Evolutionary conservation across 2,329 filamentous ascomycete genomes (phyloP), one percentile per base, ranked within the genome.

Genomic region (Apiospora pterosperma): DNA sequence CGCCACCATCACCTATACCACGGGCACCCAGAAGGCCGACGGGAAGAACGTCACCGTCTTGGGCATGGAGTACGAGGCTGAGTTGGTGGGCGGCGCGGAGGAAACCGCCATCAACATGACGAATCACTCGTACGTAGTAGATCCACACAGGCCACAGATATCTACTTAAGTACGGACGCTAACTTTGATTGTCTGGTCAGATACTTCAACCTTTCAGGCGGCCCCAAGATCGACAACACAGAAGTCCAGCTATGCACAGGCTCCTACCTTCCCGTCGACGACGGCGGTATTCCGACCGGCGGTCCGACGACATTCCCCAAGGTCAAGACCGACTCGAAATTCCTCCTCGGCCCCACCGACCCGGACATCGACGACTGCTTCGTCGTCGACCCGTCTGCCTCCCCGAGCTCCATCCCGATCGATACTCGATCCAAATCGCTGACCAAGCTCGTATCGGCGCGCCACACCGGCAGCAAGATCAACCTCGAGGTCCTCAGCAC

Each of bases 61-160:
- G 64, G 89, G 89, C 64, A 92, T 96, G 61, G 96, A 98, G 77
- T 98, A 96, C 76, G 92, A 97, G 82, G 93, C 91, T 23, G 88
- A 92, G 77, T 83, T 98, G 59, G 84, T 93, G 3, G 90, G 86
- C 3, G 90, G 91, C 61, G 90, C 89, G 14, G 89, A 94, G n/a
- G 95, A 97, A 84, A 98, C 95, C 0, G 89, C 89, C 48, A 87
- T 98, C 76, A 96, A 94, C 79, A 86, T 98, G 80, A 98, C 96
- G 61, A 99, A 98, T 81, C 95, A 99, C 82, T 96, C 92, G 91
- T 93, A 78, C 70, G 82, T 76, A 61, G 14, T 31, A 28, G 48
- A 34, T 38, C 36, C 7, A 10, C 3, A 6, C 16, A 21, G 31
- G 8, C 12, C 19, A 28, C 48, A 48, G 34, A 48, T 10, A 2